Evolutionary conservation across 352 stramenopile species (phyloP).

Genomic region (Phytophthora brassicae): DNA sequence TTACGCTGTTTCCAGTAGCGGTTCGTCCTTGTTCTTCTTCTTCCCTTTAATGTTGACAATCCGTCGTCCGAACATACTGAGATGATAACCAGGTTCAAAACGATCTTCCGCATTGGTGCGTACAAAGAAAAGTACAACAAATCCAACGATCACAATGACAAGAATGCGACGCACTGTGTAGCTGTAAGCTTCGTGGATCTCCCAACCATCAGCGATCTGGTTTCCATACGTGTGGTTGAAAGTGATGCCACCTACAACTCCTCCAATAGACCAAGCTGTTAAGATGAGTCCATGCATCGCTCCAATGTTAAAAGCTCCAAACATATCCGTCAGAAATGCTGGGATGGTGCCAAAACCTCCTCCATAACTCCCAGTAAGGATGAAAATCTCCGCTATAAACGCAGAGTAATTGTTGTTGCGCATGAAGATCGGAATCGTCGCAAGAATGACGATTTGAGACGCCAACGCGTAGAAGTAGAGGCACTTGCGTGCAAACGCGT

Average conservation of each 20-base stretch:
- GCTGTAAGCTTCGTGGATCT: slow-evolving; percentile 58
- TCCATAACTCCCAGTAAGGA: slow-evolving; percentile 71
- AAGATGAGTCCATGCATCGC: slow-evolving; percentile 78
- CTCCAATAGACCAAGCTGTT: slow-evolving; percentile 76
- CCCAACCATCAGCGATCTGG: slow-evolving; percentile 34
- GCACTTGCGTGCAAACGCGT: slow-evolving; percentile 45
- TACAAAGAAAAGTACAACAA: slow-evolving; percentile 59
- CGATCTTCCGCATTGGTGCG: slow-evolving; percentile 62
- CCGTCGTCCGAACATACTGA: slow-evolving; percentile 36
- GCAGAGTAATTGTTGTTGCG: slow-evolving; percentile 51
- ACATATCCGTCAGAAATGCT: slow-evolving; percentile 80
- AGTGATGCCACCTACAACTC: slow-evolving; percentile 65
- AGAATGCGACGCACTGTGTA: slow-evolving; percentile 69
- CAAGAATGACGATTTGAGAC: slow-evolving; percentile 64
- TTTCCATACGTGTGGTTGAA: slow-evolving; percentile 66
- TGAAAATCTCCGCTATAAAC: slow-evolving; percentile 64
- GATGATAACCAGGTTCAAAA: slow-evolving; percentile 67
- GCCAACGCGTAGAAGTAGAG: slow-evolving; percentile 64
- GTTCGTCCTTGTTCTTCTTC: not conserved
- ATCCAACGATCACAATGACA: slow-evolving; percentile 55
- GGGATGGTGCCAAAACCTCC: slow-evolving; percentile 75
- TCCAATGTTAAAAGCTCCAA: slow-evolving; percentile 80
- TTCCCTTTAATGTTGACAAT: not conserved
- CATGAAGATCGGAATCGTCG: slow-evolving; percentile 65
- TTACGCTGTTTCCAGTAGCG: slow-evolving; percentile 2